phyloP scores from a whole-genome alignment of 2,329 filamentous ascomycete species.

The Phialophora expanda region DNA sequence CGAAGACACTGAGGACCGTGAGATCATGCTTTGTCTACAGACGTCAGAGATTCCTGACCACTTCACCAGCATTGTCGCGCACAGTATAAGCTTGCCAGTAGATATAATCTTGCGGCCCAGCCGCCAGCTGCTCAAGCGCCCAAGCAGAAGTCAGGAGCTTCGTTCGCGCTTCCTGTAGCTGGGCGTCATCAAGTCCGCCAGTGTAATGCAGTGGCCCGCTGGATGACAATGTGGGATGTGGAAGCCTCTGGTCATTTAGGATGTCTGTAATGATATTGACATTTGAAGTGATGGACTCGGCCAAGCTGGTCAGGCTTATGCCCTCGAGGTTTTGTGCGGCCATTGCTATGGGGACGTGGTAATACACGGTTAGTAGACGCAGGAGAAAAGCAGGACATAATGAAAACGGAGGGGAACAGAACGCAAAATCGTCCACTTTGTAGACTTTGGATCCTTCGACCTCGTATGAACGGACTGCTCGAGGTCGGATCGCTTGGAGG shows the following conservation, averaged over 20 bases:
- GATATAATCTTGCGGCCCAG: conserved; percentile 12
- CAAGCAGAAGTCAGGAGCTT: conserved; percentile 15
- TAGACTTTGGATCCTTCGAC: background rate
- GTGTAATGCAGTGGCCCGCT: conserved; percentile 1
- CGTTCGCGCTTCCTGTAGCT: conserved; percentile 17
- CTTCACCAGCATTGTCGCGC: background rate
- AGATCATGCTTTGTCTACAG: conserved; percentile 34
- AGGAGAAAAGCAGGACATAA: background rate
- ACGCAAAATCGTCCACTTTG: background rate
- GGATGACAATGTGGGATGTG: conserved; percentile 3
- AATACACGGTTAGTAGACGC: background rate
- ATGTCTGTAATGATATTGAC: conserved; percentile 11
- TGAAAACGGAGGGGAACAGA: background rate
- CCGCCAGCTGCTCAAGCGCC: conserved; percentile 8
- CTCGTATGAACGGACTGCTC: background rate
- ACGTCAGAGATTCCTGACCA: background rate
- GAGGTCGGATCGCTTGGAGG: background rate
- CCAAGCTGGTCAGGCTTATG: conserved; percentile 5
- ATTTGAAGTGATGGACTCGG: conserved; percentile 5
- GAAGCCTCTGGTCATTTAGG: conserved; percentile 1
- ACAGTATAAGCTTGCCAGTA: conserved; percentile 17
- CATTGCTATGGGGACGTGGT: background rate
- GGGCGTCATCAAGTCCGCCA: background rate
- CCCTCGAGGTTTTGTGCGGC: background rate
- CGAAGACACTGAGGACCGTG: conserved; percentile 41